These are phyloP conservation scores for Stromatinia cepivora DNA, from an alignment of 2,329 filamentous ascomycete species.

Conservation along the genomic window DNA sequence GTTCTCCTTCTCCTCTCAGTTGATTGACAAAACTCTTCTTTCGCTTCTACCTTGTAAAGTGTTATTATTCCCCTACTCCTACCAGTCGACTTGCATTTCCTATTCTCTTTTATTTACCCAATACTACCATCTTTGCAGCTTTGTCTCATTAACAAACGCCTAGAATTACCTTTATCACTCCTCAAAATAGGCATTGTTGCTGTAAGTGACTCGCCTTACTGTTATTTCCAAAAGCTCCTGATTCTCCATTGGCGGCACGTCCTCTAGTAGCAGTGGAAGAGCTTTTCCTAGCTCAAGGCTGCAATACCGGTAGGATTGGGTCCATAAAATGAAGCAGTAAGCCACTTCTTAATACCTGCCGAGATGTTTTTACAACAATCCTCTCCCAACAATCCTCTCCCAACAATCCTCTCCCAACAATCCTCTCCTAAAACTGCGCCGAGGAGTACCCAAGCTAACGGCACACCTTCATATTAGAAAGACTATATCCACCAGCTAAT, in stretches of 20 bases:
- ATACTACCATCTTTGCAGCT: background rate
- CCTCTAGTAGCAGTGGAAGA: background rate
- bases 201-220: background rate
- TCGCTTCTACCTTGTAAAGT: background rate
- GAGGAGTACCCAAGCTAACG: background rate
- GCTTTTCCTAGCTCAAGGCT: background rate
- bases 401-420: no score
- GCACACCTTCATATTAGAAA: background rate
- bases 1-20: no score
- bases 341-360: background rate
- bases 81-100: fast-evolving
- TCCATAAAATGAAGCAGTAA: background rate
- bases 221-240: background rate
- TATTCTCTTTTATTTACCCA: background rate
- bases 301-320: background rate
- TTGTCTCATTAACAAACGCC: no score
- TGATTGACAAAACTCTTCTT: no score
- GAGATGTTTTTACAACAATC: background rate
- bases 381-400: no score
- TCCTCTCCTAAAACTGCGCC: background rate
- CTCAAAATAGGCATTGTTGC: background rate
- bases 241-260: fast-evolving
- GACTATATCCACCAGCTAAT: background rate
- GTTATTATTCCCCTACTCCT: background rate
- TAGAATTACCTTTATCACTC: background rate